Evolutionary conservation across 768 basidiomycete genomes (phyloP).

Genomic region (Dacryopinax spathularia): DNA sequence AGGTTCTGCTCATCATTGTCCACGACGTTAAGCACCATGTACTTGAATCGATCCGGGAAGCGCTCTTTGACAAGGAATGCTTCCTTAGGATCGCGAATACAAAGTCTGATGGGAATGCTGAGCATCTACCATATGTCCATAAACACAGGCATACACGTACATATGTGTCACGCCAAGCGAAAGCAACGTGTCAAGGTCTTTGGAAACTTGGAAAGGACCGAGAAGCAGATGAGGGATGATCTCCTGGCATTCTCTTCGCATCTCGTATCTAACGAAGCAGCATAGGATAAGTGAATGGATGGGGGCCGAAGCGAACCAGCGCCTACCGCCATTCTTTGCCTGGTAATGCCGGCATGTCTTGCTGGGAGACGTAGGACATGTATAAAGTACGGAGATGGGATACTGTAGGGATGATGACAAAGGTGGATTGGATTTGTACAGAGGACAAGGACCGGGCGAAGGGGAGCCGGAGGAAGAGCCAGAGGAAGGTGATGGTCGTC

Average conservation of each 20-base stretch:
- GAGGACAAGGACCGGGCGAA: no score
- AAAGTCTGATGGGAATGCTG: constrained; percentile 41
- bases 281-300: constrained; percentile 6
- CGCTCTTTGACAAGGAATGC: constrained; percentile 79
- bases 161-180: constrained; percentile 68
- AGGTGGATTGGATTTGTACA: no score
- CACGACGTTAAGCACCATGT: constrained; percentile 72
- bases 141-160: constrained; percentile 27
- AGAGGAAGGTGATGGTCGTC: no score
- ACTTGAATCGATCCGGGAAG: constrained; percentile 63
- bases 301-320: not conserved
- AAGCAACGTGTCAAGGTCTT: constrained; percentile 55
- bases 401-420: no score
- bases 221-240: constrained; percentile 70
- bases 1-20: constrained; percentile 93
- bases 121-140: no score
- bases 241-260: constrained; percentile 90
- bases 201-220: constrained; percentile 80
- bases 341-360: not conserved
- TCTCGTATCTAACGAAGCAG: constrained; percentile 54
- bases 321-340: constrained; percentile 63
- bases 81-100: constrained; percentile 79
- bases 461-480: no score
- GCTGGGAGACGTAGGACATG: not conserved
- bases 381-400: not conserved